Evolutionary conservation across 2,329 filamentous ascomycete genomes (phyloP).

Genomic region (Ascochyta pisi): DNA sequence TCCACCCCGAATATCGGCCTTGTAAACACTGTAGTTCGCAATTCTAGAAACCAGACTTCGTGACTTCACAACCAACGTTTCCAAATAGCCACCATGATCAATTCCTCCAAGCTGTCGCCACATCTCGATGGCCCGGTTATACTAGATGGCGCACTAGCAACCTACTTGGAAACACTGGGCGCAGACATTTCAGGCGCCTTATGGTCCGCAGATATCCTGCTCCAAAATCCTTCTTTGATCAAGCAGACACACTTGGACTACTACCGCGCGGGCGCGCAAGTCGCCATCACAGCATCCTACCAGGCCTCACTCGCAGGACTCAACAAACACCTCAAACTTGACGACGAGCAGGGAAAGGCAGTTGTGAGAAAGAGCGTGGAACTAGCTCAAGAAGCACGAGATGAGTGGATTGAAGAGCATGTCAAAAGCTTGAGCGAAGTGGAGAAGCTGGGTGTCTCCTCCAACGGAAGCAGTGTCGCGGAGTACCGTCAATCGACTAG

Average conservation of each 20-base stretch:
- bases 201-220: conserved; percentile 55
- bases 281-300: conserved; percentile 58
- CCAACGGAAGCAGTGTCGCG: neutral
- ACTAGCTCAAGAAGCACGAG: conserved; percentile 50
- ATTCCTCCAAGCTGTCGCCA: conserved; percentile 16
- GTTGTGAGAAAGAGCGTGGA: conserved; percentile 52
- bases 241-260: conserved; percentile 54
- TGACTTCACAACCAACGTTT: neutral
- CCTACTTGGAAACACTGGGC: conserved; percentile 55
- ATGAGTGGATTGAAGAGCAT: conserved; percentile 34
- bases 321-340: conserved; percentile 45
- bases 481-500: neutral
- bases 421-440: conserved; percentile 1
- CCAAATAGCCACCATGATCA: conserved; percentile 3
- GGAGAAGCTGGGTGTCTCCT: neutral
- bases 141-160: conserved; percentile 57
- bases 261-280: conserved; percentile 53
- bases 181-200: conserved; percentile 52
- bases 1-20: conserved; percentile 14
- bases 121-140: conserved; percentile 44
- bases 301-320: conserved; percentile 55
- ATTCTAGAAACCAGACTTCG: neutral
- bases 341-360: conserved; percentile 40
- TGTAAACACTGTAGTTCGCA: conserved; percentile 1
- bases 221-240: conserved; percentile 51